A percentile compares a stretch with the other conserved stretches of the same genome.
Evolutionary conservation across 148 eudicot genomes (phyloP).

Genomic region (Rhododendron ferrugineum): DNA sequence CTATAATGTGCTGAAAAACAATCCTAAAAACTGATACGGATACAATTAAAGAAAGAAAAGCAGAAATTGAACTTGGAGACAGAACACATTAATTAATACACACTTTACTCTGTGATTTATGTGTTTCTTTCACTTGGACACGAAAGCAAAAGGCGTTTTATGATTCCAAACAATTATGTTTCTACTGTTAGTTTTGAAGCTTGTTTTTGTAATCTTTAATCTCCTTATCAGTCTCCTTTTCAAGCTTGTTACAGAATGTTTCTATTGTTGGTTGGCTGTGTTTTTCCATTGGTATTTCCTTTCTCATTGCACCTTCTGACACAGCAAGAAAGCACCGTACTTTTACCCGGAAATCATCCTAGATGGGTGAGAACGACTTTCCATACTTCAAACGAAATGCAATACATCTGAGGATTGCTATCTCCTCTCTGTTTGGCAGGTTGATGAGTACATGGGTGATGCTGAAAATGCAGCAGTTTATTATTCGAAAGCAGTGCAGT

Average conservation of each 20-base stretch:
- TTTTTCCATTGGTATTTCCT: not conserved
- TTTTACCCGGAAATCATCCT: not conserved
- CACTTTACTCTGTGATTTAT: not conserved
- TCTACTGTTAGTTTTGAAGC: not conserved
- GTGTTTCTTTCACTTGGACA: not conserved
- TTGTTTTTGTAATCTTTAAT: not conserved
- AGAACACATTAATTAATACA: not conserved
- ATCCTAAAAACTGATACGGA: not conserved
- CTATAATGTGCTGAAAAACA: not conserved
- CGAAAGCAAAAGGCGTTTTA: not conserved
- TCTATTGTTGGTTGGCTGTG: not conserved
- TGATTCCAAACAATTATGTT: not conserved
- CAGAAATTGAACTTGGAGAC: not conserved
- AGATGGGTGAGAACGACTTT: not conserved
- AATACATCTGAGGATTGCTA: not conserved
- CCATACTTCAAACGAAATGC: not conserved
- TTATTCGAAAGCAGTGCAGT: slow-evolving; percentile 56
- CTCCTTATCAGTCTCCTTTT: not conserved
- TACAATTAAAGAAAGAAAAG: not conserved
- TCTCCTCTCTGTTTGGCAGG: slow-evolving; percentile 37
- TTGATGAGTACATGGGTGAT: slow-evolving; percentile 72
- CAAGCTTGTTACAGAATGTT: not conserved
- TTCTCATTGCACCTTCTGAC: not conserved
- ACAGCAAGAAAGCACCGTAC: not conserved
- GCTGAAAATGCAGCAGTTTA: slow-evolving; percentile 42